Percentiles rank a stretch among this genome's conserved stretches.
phyloP scores from a whole-genome alignment of 2,329 filamentous ascomycete species.

The Penicillium sclerotiorum region DNA sequence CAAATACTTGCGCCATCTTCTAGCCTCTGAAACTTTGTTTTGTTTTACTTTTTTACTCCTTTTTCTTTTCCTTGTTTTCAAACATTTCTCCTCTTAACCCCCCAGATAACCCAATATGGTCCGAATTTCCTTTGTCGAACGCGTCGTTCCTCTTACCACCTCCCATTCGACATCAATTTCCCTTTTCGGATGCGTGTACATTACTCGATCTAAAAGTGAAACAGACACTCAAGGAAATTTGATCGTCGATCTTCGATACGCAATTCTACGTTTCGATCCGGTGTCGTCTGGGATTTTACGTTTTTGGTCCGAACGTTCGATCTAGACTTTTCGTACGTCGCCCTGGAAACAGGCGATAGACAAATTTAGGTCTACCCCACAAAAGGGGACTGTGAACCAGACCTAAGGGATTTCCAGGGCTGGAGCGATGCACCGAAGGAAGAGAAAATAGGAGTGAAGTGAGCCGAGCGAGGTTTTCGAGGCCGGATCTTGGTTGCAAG shows the following conservation, averaged over 20 bases:
- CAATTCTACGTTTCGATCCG: constrained; percentile 3
- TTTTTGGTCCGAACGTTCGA: not conserved
- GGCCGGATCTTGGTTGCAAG: not conserved
- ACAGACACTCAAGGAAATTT: constrained; percentile 25
- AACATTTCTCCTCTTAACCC: constrained; percentile 21
- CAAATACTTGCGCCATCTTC: constrained; percentile 16
- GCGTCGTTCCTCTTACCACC: constrained; percentile 8
- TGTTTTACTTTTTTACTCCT: constrained; percentile 10
- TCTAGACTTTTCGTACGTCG: constrained; percentile 1
- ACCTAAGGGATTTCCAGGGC: not conserved
- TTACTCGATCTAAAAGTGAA: constrained; percentile 42
- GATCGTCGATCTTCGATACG: constrained; percentile 16
- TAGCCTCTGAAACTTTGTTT: constrained; percentile 11
- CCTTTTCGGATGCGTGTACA: constrained; percentile 45
- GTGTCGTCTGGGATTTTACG: constrained; percentile 3
- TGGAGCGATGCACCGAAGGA: not conserved
- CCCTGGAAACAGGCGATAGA: constrained; percentile 7
- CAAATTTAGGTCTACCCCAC: constrained; percentile 5
- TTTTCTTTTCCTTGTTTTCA: constrained; percentile 6
- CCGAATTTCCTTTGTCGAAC: constrained; percentile 32
- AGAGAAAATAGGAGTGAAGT: not conserved
- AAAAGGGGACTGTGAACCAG: constrained; percentile 2
- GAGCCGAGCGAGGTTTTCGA: not conserved
- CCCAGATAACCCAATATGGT: no score
- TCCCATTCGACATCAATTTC: constrained; percentile 28